Percentiles rank a stretch among this genome's conserved stretches.
Evolutionary conservation across 306 rosid genomes (phyloP).

Genomic region (Quercus agrifolia): DNA sequence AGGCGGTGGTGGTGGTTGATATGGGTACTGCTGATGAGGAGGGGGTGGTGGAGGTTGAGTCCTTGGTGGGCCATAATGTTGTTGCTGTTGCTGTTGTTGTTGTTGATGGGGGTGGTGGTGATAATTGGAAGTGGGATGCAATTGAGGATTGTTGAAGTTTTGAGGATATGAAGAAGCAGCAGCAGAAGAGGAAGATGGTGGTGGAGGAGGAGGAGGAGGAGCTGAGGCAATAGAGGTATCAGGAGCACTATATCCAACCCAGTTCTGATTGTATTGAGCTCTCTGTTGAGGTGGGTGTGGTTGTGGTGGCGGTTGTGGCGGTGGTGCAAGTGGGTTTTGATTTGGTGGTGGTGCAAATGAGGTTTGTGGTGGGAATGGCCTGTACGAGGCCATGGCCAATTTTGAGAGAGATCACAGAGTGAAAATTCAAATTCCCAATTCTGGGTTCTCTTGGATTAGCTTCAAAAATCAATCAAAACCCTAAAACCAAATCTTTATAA

Average conservation of each 20-base stretch:
- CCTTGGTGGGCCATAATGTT: slow-evolving; percentile 49
- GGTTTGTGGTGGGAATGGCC: slow-evolving; percentile 92
- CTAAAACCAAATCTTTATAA: not conserved
- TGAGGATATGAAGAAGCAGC: slow-evolving; percentile 49
- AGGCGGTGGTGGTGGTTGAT: slow-evolving; percentile 61
- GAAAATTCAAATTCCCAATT: slow-evolving; percentile 10
- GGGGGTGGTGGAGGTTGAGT: slow-evolving; percentile 56
- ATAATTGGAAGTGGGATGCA: slow-evolving; percentile 52
- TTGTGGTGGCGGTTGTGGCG: slow-evolving; percentile 21
- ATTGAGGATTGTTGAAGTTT: slow-evolving; percentile 35
- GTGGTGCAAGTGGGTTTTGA: slow-evolving; percentile 62
- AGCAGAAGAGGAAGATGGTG: slow-evolving; percentile 29
- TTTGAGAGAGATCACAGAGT: not conserved
- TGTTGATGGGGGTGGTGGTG: slow-evolving; percentile 18
- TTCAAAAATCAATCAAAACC: not conserved
- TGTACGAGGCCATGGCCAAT: slow-evolving; percentile 75
- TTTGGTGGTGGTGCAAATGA: slow-evolving; percentile 45
- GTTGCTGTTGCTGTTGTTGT: slow-evolving; percentile 1
- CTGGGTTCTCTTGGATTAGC: not conserved
- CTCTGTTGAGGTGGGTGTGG: slow-evolving; percentile 40
- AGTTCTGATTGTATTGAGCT: slow-evolving; percentile 60
- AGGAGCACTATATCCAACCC: slow-evolving; percentile 44
- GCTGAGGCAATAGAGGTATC: slow-evolving; percentile 17
- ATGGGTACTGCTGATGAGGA: slow-evolving; percentile 55
- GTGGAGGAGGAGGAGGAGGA: not conserved